Evolutionary conservation across 495 filamentous ascomycete species (phyloP).

Genomic region (Collariella sp.): DNA sequence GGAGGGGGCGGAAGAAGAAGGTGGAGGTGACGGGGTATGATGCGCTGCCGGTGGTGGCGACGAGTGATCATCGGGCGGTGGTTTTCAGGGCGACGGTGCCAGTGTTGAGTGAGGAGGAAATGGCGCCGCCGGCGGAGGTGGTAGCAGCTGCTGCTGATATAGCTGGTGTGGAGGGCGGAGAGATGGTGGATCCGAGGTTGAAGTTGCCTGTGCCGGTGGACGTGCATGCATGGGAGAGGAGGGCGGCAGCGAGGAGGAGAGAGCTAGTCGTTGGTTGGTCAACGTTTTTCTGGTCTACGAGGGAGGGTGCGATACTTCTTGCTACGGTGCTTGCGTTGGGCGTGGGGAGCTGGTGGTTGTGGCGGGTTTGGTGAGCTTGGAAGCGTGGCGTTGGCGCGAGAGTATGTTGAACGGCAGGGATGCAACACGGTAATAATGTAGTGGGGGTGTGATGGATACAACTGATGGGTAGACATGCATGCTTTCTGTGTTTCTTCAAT

Average conservation of each 20-base stretch:
- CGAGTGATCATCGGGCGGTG: slow-evolving; percentile 81
- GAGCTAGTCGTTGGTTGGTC: slow-evolving; percentile 40
- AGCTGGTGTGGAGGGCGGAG: slow-evolving; percentile 2
- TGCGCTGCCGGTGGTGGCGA: slow-evolving; percentile 62
- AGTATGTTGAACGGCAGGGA: not conserved
- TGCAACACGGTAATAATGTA: too few species aligned
- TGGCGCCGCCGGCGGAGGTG: slow-evolving; percentile 13
- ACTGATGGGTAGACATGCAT: too few species aligned
- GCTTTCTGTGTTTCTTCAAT: too few species aligned
- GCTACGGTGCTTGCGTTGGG: slow-evolving; percentile 28
- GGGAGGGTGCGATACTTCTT: slow-evolving; percentile 31
- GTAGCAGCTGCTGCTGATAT: not conserved
- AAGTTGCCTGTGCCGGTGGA: slow-evolving; percentile 35
- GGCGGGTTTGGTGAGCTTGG: slow-evolving; percentile 8
- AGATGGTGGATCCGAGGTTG: slow-evolving; percentile 27
- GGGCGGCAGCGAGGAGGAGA: slow-evolving; percentile 30
- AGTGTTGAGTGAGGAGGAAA: slow-evolving; percentile 27
- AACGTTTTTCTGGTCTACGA: slow-evolving; percentile 38
- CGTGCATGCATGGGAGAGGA: slow-evolving; percentile 37
- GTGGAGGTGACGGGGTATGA: slow-evolving; percentile 54
- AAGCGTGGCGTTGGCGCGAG: not conserved
- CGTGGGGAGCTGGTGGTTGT: slow-evolving; percentile 36
- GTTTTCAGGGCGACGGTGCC: slow-evolving; percentile 57
- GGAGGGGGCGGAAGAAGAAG: slow-evolving; percentile 12
- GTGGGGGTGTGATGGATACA: too few species aligned